Evolutionary conservation across 176 grass and related monocot species (phyloP).

Genomic region (Guadua angustifolia): DNA sequence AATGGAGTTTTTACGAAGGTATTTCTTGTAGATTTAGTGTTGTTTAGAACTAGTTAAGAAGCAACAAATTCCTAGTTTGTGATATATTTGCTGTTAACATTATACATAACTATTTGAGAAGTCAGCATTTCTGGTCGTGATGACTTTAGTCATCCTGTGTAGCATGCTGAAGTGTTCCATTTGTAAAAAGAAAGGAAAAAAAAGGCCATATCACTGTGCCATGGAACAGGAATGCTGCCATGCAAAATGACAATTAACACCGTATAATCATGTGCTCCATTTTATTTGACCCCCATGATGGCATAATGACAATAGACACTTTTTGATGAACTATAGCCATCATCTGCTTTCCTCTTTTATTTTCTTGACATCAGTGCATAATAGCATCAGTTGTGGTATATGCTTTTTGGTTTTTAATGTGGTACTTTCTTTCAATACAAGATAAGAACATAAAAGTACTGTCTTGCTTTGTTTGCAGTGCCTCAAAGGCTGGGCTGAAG

Average conservation of each 20-base stretch:
- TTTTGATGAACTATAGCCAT: background rate
- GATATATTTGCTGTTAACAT: background rate
- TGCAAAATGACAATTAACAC: background rate
- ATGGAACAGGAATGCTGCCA: background rate
- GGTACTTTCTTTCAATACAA: background rate
- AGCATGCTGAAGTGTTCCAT: background rate
- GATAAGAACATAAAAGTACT: slow-evolving; percentile 6
- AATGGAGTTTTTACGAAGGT: slow-evolving; percentile 85
- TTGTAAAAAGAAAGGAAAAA: background rate
- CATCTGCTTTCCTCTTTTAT: background rate
- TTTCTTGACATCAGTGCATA: background rate
- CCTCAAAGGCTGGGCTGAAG: slow-evolving; percentile 71
- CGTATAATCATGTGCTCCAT: background rate
- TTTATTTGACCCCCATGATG: background rate
- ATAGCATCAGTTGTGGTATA: background rate
- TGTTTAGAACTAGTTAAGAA: background rate
- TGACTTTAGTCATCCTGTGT: background rate
- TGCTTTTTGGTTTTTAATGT: background rate
- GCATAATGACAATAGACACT: background rate
- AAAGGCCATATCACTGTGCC: background rate
- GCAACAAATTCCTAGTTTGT: background rate
- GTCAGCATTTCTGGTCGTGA: background rate
- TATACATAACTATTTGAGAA: background rate
- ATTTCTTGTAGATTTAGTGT: slow-evolving; percentile 41
- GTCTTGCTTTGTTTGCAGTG: slow-evolving; percentile 53